These are phyloP conservation scores for Suillus subalutaceus DNA, from an alignment of 768 basidiomycete genomes.

Conservation along the genomic window DNA sequence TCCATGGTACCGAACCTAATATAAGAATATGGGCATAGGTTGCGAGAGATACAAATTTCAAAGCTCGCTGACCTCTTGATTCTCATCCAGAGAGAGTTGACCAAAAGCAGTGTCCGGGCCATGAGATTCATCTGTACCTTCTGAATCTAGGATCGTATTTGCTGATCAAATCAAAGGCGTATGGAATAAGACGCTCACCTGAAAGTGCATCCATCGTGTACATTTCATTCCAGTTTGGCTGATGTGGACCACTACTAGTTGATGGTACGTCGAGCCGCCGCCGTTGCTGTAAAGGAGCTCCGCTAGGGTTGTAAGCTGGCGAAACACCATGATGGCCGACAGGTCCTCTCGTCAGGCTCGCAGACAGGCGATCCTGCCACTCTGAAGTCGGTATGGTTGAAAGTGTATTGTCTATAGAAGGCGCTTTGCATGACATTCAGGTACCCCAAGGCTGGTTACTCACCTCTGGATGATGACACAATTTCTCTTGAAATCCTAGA, in stretches of 20 bases:
- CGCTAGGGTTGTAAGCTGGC: slow-evolving; percentile 31
- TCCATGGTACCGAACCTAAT: slow-evolving; percentile 85
- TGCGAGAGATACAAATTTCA: neutral
- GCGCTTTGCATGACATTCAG: slow-evolving; percentile 14
- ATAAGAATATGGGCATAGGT: slow-evolving; percentile 5
- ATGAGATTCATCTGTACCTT: slow-evolving; percentile 41
- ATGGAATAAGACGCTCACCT: slow-evolving; percentile 22
- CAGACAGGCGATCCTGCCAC: slow-evolving; percentile 77
- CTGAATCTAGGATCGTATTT: slow-evolving; percentile 33
- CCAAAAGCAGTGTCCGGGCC: slow-evolving; percentile 63
- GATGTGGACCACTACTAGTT: slow-evolving; percentile 18
- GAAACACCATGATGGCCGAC: slow-evolving; percentile 17
- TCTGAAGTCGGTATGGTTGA: slow-evolving; percentile 69
- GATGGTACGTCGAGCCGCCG: slow-evolving; percentile 43
- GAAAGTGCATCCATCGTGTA: slow-evolving; percentile 55
- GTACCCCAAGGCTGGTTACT: slow-evolving; percentile 11
- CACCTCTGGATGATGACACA: slow-evolving; percentile 71
- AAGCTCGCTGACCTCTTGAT: slow-evolving; percentile 60
- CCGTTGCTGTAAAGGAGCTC: slow-evolving; percentile 45
- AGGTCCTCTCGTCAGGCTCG: slow-evolving; percentile 45
- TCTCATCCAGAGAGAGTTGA: slow-evolving; percentile 73
- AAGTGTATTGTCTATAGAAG: slow-evolving; percentile 52
- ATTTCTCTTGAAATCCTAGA: slow-evolving; percentile 80
- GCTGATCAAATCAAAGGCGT: slow-evolving; percentile 20
- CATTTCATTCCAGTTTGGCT: slow-evolving; percentile 60